Conservation (phyloP, 2,329 filamentous ascomycete species). For the Neospermospora avenae region DNA sequence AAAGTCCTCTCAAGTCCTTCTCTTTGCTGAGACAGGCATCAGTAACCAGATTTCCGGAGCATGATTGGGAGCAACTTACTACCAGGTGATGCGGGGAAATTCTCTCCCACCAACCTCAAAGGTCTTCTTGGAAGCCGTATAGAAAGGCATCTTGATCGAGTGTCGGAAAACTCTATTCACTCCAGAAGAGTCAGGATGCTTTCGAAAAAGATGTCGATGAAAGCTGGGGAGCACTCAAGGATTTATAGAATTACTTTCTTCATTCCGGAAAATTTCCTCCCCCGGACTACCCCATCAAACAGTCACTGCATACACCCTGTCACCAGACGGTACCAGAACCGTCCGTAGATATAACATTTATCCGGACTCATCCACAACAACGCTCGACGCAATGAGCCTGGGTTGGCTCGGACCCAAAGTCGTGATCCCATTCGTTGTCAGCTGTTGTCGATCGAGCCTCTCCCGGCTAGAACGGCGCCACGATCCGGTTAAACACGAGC, state of each 20-base stretch:
- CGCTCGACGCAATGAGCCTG: not conserved
- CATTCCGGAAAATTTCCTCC: not conserved
- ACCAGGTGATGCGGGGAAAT: constrained; percentile 25
- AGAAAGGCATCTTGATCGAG: constrained; percentile 20
- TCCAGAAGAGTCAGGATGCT: constrained; percentile 2
- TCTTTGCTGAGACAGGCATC: constrained; percentile 37
- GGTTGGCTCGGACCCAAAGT: not conserved
- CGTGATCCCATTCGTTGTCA: not conserved
- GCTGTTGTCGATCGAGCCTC: constrained; percentile 4
- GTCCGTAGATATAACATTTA: constrained; percentile 2
- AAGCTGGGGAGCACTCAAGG: not conserved
- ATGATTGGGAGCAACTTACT: no score
- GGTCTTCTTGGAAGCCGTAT: constrained; percentile 27
- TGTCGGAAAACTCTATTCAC: not conserved
- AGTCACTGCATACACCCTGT: constrained; percentile 1
- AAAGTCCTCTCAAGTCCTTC: constrained; percentile 53
- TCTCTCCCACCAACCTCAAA: constrained; percentile 33
- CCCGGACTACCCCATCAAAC: not conserved
- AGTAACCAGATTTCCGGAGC: no score
- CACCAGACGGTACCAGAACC: not conserved
- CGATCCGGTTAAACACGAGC: constrained; percentile 6
- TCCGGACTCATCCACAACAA: constrained; percentile 3
- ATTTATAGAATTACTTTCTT: constrained; percentile 6
- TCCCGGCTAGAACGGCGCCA: constrained; percentile 6
- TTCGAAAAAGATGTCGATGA: not conserved